A percentile compares a stretch with the other conserved stretches of the same genome.
These are phyloP conservation scores for Phialophora verrucosa DNA, from an alignment of 2,329 filamentous ascomycete genomes.

Conservation along the genomic window DNA sequence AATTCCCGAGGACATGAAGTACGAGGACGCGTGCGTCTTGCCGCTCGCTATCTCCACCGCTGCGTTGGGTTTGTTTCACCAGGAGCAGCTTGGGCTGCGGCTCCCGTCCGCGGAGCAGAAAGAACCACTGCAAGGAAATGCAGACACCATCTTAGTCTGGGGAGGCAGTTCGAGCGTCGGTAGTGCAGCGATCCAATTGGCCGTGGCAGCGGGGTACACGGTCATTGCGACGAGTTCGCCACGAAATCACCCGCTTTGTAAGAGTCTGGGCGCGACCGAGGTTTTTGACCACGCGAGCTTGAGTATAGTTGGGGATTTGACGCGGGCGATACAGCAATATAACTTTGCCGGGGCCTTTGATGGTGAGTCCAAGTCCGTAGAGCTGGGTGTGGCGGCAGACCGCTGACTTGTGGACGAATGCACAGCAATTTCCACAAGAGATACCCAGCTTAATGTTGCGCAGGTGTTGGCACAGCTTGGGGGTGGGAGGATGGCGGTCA, in stretches of 20 bases:
- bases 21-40: conserved; percentile 43
- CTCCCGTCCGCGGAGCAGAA: conserved; percentile 11
- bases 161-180: conserved; percentile 59
- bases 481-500: conserved; percentile 31
- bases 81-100: conserved; percentile 38
- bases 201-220: conserved; percentile 47
- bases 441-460: conserved; percentile 29
- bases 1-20: conserved; percentile 43
- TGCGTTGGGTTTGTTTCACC: conserved; percentile 41
- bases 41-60: conserved; percentile 45
- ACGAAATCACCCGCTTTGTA: conserved; percentile 53
- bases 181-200: conserved; percentile 52
- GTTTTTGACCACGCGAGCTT: conserved; percentile 53
- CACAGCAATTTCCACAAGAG: conserved; percentile 28
- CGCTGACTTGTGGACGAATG: not conserved
- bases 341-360: conserved; percentile 30
- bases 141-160: conserved; percentile 54
- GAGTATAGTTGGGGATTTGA: conserved; percentile 34
- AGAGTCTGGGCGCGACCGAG: conserved; percentile 51
- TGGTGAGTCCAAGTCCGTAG: conserved; percentile 20
- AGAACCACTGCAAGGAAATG: conserved; percentile 12
- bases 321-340: conserved; percentile 27
- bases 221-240: conserved; percentile 49
- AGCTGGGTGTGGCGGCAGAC: not conserved
- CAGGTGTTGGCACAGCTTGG: conserved; percentile 35